phyloP scores from a whole-genome alignment of 2,329 filamentous ascomycete species.

The Drechslera avenae region DNA sequence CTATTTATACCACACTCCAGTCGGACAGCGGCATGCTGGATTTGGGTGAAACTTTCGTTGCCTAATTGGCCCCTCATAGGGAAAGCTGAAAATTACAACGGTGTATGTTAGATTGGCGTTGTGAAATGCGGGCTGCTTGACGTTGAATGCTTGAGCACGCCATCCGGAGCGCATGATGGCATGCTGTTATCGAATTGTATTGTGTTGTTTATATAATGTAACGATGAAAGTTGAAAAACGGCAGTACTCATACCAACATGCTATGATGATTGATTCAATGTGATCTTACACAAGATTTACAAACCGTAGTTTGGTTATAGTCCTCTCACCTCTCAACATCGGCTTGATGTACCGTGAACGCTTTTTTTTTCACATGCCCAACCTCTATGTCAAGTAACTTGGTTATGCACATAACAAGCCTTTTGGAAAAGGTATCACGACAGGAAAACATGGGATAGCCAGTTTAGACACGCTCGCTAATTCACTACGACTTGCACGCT shows the following conservation, averaged over 20 bases:
- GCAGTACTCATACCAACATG: no score
- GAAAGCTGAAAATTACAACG: not conserved
- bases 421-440: no score
- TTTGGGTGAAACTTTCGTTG: slow-evolving; percentile 7
- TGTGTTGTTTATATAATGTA: not conserved
- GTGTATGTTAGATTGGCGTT: slow-evolving; percentile 10
- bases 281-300: not conserved
- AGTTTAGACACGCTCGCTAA: no score
- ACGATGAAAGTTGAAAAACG: no score
- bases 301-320: no score
- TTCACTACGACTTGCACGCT: no score
- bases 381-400: no score
- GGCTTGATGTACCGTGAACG: no score
- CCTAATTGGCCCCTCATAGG: slow-evolving; percentile 11
- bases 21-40: slow-evolving; percentile 24
- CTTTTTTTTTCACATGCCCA: no score
- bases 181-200: not conserved
- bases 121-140: not conserved
- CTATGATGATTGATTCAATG: not conserved
- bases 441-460: no score
- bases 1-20: slow-evolving; percentile 14
- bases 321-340: no score
- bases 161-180: not conserved
- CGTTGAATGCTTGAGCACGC: not conserved
- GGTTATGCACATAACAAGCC: no score